Evolutionary conservation across 129 eudicot species (phyloP), one percentile per base, ranked within the genome.

Genomic region (Smallanthus sonchifolius): DNA sequence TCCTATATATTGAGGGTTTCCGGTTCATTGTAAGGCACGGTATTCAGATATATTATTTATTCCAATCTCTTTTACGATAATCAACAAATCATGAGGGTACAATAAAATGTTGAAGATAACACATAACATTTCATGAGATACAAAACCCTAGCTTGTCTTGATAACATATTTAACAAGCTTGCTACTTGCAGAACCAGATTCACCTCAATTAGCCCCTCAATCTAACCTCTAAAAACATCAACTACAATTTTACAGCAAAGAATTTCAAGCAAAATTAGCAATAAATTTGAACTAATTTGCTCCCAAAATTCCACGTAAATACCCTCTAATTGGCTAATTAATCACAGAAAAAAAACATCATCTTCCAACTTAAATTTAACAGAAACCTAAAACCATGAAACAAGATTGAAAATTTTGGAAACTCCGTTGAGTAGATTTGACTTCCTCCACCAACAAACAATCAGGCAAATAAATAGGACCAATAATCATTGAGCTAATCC

Each of bases 371-470:
- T 44, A 45, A 57, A 42, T 44, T 56, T 4, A 67, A 7, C 20
- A 35, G 37, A 59, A 69, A 17, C 40, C 48, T 4, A 47, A 45
- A 38, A 35, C 54, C 66, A 59, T 7, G 37, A 78, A 36, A 36
- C 28, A 61, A 24, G 68, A 65, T 73, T 52, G 28, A 77, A 77
- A 16, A 47, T 65, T 36, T 35, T 24, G 11, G 77, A 70, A 68
- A 65, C 65, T 48, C 52, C 8, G 70, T 79, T 83, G 87, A 83
- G 79, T 45, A 65, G 56, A 80, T 80, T 83, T 79, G 79, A 80
- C 84, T 72, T 65, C 1, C 34, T 34, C 30, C 35, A 24, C 30
- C 0, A 68, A 61, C 47, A 63, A 71, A 2, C 47, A 83, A 67
- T 20, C 74, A 64, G 80, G 37, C 56, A 71, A 54, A 30, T 14